phyloP scores from a whole-genome alignment of 192 early-diverging fungal genomes.

The Chytriomyces sp. region DNA sequence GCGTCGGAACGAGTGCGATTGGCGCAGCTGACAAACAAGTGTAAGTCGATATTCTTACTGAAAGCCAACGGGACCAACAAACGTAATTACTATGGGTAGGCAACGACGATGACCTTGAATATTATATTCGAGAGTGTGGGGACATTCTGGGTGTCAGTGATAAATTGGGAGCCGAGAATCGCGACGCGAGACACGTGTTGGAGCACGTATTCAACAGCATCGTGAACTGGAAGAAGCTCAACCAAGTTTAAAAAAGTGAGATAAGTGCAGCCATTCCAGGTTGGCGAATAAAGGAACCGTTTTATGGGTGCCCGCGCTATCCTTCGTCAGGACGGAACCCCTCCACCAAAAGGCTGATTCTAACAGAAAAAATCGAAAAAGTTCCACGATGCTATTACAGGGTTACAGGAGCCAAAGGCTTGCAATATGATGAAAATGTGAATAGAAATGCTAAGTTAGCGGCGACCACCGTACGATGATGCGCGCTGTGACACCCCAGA shows the following conservation, averaged over 20 bases:
- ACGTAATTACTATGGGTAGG: slow-evolving; percentile 11
- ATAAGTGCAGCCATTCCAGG: not conserved
- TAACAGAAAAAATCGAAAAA: too few species aligned
- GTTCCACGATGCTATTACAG: too few species aligned
- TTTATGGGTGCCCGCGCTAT: too few species aligned
- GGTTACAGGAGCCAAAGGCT: not conserved
- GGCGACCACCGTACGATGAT: not conserved
- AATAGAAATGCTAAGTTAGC: not conserved
- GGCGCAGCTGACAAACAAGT: slow-evolving; percentile 66
- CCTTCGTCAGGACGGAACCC: too few species aligned
- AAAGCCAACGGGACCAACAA: not conserved
- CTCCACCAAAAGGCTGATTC: too few species aligned
- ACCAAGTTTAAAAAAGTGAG: slow-evolving; percentile 35
- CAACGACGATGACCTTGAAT: slow-evolving; percentile 66
- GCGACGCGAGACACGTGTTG: slow-evolving; percentile 55
- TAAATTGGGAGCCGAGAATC: slow-evolving; percentile 45
- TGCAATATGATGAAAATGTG: not conserved
- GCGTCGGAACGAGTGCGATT: slow-evolving; percentile 52
- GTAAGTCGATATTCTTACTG: slow-evolving; percentile 31
- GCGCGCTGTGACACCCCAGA: not conserved
- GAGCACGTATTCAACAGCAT: slow-evolving; percentile 59
- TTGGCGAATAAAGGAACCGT: not conserved
- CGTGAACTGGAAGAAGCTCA: slow-evolving; percentile 63
- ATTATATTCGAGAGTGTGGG: slow-evolving; percentile 65
- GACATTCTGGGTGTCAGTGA: slow-evolving; percentile 60